Base-by-base conservation (phyloP, 768 basidiomycete species). In the Lentinus brumalis region DNA sequence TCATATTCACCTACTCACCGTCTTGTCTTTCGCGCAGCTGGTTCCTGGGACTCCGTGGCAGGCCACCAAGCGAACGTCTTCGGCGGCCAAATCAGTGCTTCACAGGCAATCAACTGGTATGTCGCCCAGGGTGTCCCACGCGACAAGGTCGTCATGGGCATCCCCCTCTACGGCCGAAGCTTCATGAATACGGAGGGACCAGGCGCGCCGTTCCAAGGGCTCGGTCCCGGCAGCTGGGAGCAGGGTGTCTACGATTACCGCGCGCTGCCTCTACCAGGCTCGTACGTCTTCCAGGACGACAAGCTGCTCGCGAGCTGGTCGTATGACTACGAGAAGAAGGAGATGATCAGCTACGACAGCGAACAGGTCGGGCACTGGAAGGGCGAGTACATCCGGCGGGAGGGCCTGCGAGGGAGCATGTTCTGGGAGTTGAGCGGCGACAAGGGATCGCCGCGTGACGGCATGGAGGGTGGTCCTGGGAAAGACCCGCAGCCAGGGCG, bases 371-470 rank as follows among this genome's bases (percentile, higher is more conserved):
- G 82, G 2, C 72, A 73, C 53, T 81, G 82, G 82, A 95, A 96
- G 73, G 92, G 91, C 14, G 80, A 82, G 59, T 98, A 89, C 78
- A 94, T 98, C 70, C 78, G 78, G 67, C 80, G 83, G 39, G 83
- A 89, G 69, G 83, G 85, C 0, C 76, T 98, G 4, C 92, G 91
- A 6, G 97, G 97, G 0, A 91, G 89, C 57, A 99, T 99, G 97
- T 89, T 89, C 66, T 94, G 92, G 93, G 93, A 96, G 72, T 78
- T 96, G 44, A 90, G 88, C 66, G 94, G 92, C 2, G 96, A 98
- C 76, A 93, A 94, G 72, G 69, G 67, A 21, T 85, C 85, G 1
- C 66, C 72, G 32, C 82, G 90, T 53, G 85, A 89, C 41, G 89
- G 84, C 14, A 87, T 92, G 85, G 91, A 93, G 64, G 74, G 76